Evolutionary conservation across 768 basidiomycete genomes (phyloP), one percentile per base, ranked within the genome.

Genomic region (Melanogaster broomeanus): DNA sequence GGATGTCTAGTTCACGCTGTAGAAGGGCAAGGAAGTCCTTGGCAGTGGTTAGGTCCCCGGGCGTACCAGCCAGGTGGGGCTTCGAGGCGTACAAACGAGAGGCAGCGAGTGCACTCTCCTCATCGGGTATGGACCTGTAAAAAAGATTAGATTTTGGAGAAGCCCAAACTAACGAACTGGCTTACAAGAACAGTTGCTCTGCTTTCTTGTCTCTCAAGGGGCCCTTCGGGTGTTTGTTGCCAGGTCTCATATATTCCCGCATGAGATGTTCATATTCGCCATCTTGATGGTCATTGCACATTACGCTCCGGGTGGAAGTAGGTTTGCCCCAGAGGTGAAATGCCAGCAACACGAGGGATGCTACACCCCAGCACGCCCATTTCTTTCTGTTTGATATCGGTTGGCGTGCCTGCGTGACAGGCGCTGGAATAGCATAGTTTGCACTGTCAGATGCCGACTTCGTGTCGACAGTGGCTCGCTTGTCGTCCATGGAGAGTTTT

Each of bases 21-120:
- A 88, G 74, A 44, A 81, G 68, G 12, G 58, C 54, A 21, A 86
- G 74, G 61, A 84, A 80, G 44, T 77, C 67, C 57, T 78, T 73
- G 3, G 85, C 85, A 6, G 85, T 83, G 48, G 73, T 66, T 48
- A 82, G 65, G 63, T 88, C 86, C 4, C 72, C 69, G 2, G 72
- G 65, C 12, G 79, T 77, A 34, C 85, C 87, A 1, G 86, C 87
- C 46, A 82, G 63, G 61, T 88, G 86, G 4, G 85, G 83, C 53
- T 74, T 73, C 12, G 74, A 70, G 9, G 84, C 72, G 52, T 74
- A 85, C 41, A 65, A 68, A 49, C 78, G 77, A 22, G 84, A 85
- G 0, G 82, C 73, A 25, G 67, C 66, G 25, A 77, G 64, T 10
- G 82, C 81, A 52, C 74, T 81, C 30, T 70, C 72, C 35, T 74